These are phyloP conservation scores for Mortierella sp. DNA, from an alignment of 371 early-diverging fungal genomes.

Conservation along the genomic window DNA sequence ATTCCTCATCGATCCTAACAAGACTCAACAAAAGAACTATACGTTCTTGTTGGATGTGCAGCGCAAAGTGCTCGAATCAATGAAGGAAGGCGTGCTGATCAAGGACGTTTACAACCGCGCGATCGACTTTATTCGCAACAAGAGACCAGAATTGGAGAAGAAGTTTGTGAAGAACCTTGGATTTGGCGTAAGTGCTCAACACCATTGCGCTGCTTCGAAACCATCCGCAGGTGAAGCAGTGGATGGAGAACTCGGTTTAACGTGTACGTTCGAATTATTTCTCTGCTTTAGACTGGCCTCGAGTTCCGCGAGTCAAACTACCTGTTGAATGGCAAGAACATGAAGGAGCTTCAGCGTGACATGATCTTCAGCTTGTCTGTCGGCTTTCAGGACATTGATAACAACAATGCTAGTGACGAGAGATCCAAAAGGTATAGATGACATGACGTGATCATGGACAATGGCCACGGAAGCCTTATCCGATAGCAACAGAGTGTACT, in stretches of 20 bases:
- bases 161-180: slow-evolving; percentile 89
- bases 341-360: slow-evolving; percentile 74
- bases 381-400: slow-evolving; percentile 88
- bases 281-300: slow-evolving; percentile 87
- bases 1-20: slow-evolving; percentile 91
- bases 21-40: slow-evolving; percentile 93
- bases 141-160: slow-evolving; percentile 86
- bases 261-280: too few species aligned
- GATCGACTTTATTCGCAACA: slow-evolving; percentile 71
- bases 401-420: slow-evolving; percentile 75
- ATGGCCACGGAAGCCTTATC: neutral
- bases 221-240: too few species aligned
- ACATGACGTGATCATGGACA: neutral
- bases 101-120: slow-evolving; percentile 83
- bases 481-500: neutral
- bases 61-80: slow-evolving; percentile 69
- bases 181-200: slow-evolving; percentile 68
- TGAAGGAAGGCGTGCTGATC: slow-evolving; percentile 84
- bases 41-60: slow-evolving; percentile 88
- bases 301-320: slow-evolving; percentile 92
- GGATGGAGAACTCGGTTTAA: too few species aligned
- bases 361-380: slow-evolving; percentile 89
- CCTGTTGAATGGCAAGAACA: slow-evolving; percentile 77
- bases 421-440: slow-evolving; percentile 65
- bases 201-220: neutral